These are phyloP conservation scores for Dalbergia cultrata DNA, from an alignment of 306 rosid genomes.

Conservation along the genomic window DNA sequence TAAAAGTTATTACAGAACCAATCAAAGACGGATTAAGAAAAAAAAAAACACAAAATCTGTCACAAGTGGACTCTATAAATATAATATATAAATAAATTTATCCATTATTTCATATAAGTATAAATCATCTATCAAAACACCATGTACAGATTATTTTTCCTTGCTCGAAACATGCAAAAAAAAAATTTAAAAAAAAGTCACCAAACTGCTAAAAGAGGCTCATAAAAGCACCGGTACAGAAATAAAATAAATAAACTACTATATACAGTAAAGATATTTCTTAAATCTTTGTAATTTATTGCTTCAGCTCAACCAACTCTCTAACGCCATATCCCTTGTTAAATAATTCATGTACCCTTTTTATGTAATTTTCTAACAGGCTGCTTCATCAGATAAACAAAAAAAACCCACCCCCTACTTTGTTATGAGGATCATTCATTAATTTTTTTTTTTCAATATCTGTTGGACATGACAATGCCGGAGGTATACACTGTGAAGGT, in stretches of 20 bases:
- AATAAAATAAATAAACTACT: not conserved
- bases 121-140: no score
- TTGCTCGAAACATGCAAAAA: not conserved
- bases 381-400: no score
- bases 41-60: no score
- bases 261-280: not conserved
- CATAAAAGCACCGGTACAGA: conserved; percentile 46
- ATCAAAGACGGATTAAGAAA: no score
- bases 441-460: no score
- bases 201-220: not conserved
- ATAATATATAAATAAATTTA: no score
- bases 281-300: conserved; percentile 55
- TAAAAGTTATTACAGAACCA: no score
- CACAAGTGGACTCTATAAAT: no score
- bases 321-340: conserved; percentile 25
- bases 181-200: not conserved
- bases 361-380: not conserved
- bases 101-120: no score
- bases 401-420: no score
- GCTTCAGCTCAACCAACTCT: conserved; percentile 62
- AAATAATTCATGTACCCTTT: conserved; percentile 10
- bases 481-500: conserved; percentile 67
- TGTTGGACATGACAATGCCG: conserved; percentile 43
- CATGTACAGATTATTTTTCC: no score
- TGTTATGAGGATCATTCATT: no score